Evolutionary conservation across 306 rosid genomes (phyloP).

Genomic region (Lablab purpureus): DNA sequence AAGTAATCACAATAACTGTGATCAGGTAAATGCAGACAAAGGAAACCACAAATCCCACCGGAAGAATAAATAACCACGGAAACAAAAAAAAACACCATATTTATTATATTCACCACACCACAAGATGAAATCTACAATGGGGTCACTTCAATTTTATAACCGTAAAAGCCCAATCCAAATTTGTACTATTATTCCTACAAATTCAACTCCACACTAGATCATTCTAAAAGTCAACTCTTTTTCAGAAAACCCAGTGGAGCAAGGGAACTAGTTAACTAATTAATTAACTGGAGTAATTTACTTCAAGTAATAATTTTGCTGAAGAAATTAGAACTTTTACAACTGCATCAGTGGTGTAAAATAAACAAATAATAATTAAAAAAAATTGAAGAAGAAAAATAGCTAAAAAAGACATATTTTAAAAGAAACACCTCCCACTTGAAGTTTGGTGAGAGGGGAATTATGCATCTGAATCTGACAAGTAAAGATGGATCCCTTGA

Average conservation of each 20-base stretch:
- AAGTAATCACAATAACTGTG: slow-evolving; percentile 34
- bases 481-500: slow-evolving; percentile 21
- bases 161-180: slow-evolving; percentile 56
- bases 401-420: background rate
- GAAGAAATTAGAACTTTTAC: slow-evolving; percentile 40
- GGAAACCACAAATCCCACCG: slow-evolving; percentile 12
- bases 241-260: slow-evolving; percentile 6
- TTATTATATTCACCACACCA: slow-evolving; percentile 32
- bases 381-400: background rate
- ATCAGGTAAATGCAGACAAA: slow-evolving; percentile 39
- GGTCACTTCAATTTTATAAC: slow-evolving; percentile 60
- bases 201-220: slow-evolving; percentile 56
- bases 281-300: background rate
- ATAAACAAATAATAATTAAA: background rate
- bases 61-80: slow-evolving; percentile 29
- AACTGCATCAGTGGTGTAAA: background rate
- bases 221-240: slow-evolving; percentile 54
- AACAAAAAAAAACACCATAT: slow-evolving; percentile 20
- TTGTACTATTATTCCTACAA: slow-evolving; percentile 46
- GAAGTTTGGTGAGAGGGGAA: background rate
- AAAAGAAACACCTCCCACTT: background rate
- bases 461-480: slow-evolving; percentile 44
- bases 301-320: slow-evolving; percentile 26
- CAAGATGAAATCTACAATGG: slow-evolving; percentile 42
- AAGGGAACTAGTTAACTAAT: background rate